Conservation (phyloP, 1,139 yeast species). For the Trichomonascaceae sp. region DNA sequence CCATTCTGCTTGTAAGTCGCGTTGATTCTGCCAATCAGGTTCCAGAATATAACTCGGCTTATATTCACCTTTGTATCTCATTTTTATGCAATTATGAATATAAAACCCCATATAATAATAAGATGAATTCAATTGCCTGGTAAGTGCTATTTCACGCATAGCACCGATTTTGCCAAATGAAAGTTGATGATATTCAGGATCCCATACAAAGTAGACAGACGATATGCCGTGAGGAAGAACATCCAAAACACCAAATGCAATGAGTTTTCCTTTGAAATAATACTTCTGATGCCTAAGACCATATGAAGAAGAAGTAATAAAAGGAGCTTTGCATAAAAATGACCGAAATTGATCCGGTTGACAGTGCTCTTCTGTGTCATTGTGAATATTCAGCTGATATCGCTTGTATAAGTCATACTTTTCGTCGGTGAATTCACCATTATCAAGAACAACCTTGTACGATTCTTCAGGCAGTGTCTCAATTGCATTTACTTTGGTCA, state of each 20-base stretch:
- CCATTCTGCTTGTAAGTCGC: constrained; percentile 8
- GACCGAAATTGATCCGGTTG: constrained; percentile 45
- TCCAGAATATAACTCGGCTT: constrained; percentile 33
- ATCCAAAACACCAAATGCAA: constrained; percentile 77
- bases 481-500: constrained; percentile 16
- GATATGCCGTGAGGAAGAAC: constrained; percentile 71
- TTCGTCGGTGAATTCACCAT: constrained; percentile 48
- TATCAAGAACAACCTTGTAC: constrained; percentile 43
- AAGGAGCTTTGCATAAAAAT: constrained; percentile 72
- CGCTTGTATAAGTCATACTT: constrained; percentile 61
- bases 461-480: constrained; percentile 12
- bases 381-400: constrained; percentile 66
- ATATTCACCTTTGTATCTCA: constrained; percentile 74
- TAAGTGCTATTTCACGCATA: constrained; percentile 57
- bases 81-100: constrained; percentile 71
- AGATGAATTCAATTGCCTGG: constrained; percentile 34
- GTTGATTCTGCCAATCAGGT: constrained; percentile 22
- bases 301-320: constrained; percentile 25
- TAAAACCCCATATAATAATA: constrained; percentile 69
- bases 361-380: constrained; percentile 49
- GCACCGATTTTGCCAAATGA: constrained; percentile 79
- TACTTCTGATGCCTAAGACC: constrained; percentile 60
- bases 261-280: constrained; percentile 53
- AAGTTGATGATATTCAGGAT: constrained; percentile 65
- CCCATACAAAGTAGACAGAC: constrained; percentile 85